Evolutionary conservation across 805 yeast species (phyloP).

Genomic region (Sugiyamaella floridensis): DNA sequence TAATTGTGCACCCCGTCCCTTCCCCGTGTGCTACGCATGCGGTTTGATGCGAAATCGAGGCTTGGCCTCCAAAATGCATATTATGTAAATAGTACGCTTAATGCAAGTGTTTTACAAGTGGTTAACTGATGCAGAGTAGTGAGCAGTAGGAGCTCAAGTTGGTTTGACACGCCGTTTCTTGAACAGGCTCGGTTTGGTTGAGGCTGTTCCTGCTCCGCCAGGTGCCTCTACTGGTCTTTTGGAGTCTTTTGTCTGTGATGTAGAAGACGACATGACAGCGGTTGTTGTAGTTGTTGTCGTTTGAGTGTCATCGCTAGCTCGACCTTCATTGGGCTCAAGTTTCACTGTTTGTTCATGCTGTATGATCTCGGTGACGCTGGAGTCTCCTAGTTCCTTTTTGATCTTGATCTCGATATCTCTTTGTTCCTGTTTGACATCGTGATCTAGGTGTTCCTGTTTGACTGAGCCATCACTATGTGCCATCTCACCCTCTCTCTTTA

Average conservation of each 20-base stretch:
- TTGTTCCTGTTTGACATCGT: too few relatives aligned
- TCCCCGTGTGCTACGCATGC: neutral
- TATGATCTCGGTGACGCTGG: too few relatives aligned
- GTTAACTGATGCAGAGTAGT: too few relatives aligned
- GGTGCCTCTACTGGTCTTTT: neutral
- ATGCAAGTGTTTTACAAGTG: neutral
- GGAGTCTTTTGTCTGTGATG: neutral
- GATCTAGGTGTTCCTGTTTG: too few relatives aligned
- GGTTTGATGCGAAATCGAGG: neutral
- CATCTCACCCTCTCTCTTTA: neutral
- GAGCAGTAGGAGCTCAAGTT: neutral
- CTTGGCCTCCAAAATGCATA: neutral
- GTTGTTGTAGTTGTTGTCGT: too few relatives aligned
- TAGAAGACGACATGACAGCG: neutral
- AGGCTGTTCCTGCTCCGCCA: neutral
- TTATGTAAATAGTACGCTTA: neutral
- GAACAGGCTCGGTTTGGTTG: neutral
- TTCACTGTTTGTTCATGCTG: too few relatives aligned
- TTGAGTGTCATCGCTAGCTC: too few relatives aligned
- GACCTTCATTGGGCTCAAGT: too few relatives aligned
- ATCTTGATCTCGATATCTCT: too few relatives aligned
- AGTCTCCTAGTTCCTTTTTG: too few relatives aligned
- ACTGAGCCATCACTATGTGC: neutral
- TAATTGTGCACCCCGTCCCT: too few relatives aligned
- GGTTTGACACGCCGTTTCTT: constrained; percentile 12